Percentiles rank a stretch among this genome's conserved stretches.
These are phyloP conservation scores for Verticillium alfalfae DNA, from an alignment of 2,329 filamentous ascomycete species.

Conservation along the genomic window DNA sequence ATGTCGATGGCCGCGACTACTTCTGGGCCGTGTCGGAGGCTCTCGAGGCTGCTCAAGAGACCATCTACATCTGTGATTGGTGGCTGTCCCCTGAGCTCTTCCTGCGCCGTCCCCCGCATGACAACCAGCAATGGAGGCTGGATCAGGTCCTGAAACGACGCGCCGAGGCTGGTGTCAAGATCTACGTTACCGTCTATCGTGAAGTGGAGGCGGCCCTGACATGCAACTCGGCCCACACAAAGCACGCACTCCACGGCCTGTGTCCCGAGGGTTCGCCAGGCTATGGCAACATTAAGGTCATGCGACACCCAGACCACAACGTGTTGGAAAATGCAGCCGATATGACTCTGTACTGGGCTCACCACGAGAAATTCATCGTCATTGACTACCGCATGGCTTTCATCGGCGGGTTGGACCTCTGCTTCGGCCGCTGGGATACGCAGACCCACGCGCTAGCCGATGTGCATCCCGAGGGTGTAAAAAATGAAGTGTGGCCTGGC, in stretches of 20 bases:
- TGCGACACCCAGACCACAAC: constrained; percentile 94
- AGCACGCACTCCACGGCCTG: constrained; percentile 72
- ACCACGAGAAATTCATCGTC: constrained; percentile 96
- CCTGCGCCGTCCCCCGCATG: constrained; percentile 75
- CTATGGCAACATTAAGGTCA: constrained; percentile 79
- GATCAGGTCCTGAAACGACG: constrained; percentile 83
- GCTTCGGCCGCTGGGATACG: constrained; percentile 91
- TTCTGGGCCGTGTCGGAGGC: constrained; percentile 90
- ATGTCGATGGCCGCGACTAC: constrained; percentile 92
- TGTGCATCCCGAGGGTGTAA: constrained; percentile 76
- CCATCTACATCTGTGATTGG: constrained; percentile 96
- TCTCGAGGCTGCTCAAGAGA: constrained; percentile 83
- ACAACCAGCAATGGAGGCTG: constrained; percentile 79
- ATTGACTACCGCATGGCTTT: constrained; percentile 89
- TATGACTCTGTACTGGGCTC: constrained; percentile 97
- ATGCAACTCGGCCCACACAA: constrained; percentile 90
- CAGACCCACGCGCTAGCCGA: constrained; percentile 82
- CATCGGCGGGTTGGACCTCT: constrained; percentile 89
- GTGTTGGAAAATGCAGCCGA: constrained; percentile 89
- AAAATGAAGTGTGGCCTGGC: constrained; percentile 84
- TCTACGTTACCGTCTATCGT: constrained; percentile 89
- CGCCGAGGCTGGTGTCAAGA: constrained; percentile 89
- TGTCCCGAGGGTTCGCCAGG: constrained; percentile 79
- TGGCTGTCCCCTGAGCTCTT: constrained; percentile 91
- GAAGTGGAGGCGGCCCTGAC: constrained; percentile 78